These are phyloP conservation scores for Fagus crenata DNA, from an alignment of 306 rosid genomes.

Conservation along the genomic window DNA sequence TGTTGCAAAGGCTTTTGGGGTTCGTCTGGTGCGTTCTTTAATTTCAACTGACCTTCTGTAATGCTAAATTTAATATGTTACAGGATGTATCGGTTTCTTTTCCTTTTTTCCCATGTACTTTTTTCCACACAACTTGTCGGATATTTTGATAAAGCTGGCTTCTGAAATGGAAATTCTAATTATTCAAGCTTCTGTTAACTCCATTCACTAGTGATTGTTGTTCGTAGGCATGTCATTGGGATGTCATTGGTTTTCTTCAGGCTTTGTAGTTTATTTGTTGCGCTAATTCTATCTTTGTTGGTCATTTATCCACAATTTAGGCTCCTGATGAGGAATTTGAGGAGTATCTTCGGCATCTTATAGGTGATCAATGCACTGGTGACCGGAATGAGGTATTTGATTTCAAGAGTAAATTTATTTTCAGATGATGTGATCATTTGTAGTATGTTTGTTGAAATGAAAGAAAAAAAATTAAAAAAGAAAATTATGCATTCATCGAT, in stretches of 20 bases:
- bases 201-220: constrained; percentile 13
- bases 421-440: not conserved
- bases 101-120: constrained; percentile 5
- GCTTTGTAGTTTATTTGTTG: constrained; percentile 25
- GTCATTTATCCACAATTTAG: constrained; percentile 42
- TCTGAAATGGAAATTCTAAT: constrained; percentile 9
- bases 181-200: constrained; percentile 24
- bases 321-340: constrained; percentile 98
- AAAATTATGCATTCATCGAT: not conserved
- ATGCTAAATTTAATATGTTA: not conserved
- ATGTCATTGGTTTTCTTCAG: not conserved
- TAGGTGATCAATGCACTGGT: constrained; percentile 74
- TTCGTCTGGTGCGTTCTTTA: constrained; percentile 75
- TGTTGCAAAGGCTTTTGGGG: constrained; percentile 90
- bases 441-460: not conserved
- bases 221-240: not conserved
- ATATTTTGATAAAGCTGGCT: constrained; percentile 10
- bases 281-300: constrained; percentile 15
- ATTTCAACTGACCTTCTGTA: constrained; percentile 19
- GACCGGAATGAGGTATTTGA: constrained; percentile 76
- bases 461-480: not conserved
- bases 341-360: constrained; percentile 83
- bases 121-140: constrained; percentile 11
- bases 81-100: not conserved
- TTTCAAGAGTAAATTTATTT: constrained; percentile 4